A percentile compares a stretch with the other conserved stretches of the same genome.
Conservation (phyloP, 345 rosid species). For the Lumnitzera littorea region DNA sequence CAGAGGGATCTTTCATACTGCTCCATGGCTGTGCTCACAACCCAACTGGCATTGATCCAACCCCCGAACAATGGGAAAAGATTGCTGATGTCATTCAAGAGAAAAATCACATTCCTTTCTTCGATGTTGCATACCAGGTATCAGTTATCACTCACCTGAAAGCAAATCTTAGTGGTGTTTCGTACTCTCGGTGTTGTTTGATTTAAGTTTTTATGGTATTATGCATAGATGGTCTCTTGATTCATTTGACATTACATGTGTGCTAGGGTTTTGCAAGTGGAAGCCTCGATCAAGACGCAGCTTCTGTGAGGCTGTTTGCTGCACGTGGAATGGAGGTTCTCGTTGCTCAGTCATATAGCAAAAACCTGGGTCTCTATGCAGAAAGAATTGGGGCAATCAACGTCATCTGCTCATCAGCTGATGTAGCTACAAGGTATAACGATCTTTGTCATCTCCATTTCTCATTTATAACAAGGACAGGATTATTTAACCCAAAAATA, state of each 20-base stretch:
- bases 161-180: conserved; percentile 1
- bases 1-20: conserved; percentile 85
- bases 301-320: conserved; percentile 84
- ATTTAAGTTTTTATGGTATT: neutral
- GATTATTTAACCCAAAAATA: too few relatives aligned
- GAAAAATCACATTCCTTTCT: conserved; percentile 91
- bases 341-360: conserved; percentile 95
- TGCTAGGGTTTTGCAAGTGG: conserved; percentile 97
- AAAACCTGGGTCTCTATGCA: conserved; percentile 85
- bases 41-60: conserved; percentile 98
- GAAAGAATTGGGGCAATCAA: conserved; percentile 94
- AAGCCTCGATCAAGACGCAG: conserved; percentile 88
- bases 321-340: conserved; percentile 80
- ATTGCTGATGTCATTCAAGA: conserved; percentile 89
- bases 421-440: conserved; percentile 71
- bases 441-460: neutral
- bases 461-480: too few relatives aligned
- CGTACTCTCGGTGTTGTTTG: neutral
- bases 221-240: neutral
- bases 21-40: conserved; percentile 99
- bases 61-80: conserved; percentile 84
- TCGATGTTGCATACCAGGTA: conserved; percentile 98
- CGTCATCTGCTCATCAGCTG: conserved; percentile 75
- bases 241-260: neutral
- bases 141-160: conserved; percentile 1